Base-by-base conservation (phyloP, 768 basidiomycete genomes). In the Rhizopogon sp. region DNA sequence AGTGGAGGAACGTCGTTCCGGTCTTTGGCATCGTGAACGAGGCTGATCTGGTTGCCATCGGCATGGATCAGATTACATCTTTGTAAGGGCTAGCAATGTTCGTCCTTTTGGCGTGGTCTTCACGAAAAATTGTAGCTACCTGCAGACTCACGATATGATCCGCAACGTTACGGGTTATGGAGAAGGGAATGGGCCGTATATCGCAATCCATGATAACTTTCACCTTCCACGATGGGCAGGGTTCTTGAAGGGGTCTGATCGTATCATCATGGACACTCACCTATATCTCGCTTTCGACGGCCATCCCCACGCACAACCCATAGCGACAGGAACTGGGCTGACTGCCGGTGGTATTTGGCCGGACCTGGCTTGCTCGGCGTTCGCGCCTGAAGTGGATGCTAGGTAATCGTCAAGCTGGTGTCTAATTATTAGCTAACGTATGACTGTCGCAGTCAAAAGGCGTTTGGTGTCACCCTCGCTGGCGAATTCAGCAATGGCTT, bases 401-500 rank as follows among this genome's bases (percentile, higher is more conserved):
- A 69, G 70, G 70, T 70, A 49, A 69, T 77, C 33, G 8, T 14
- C 13, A 33, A 35, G 20, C 20, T 22, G 35, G 8, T 22, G 20
- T 33, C 44, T 25, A 42, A 46, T 25, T 43, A 8, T 35, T 11
- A 22, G 52, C 51, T 56, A 31, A 57, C 13, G 14, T 44, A 45
- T 22, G 33, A 45, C 29, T 60, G 25, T 6, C 37, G 22, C 53
- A 79, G 77, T 65, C 79, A 67, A 65, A 69, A 61, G 56, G 66
- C 70, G 6, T 90, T 91, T 62, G 93, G 93, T 7, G 70, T 93
- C 42, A 83, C 83, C 14, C 63, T 86, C 25, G 83, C 83, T 1
- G 93, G 90, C 42, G 93, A 95, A 70, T 93, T 87, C 69, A 82
- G 86, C 52, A 78, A 77, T 2, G 85, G 82, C 11, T 77, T 74